Conservation (phyloP, 2,329 filamentous ascomycete genomes). For the Epicoccum nigrum region DNA sequence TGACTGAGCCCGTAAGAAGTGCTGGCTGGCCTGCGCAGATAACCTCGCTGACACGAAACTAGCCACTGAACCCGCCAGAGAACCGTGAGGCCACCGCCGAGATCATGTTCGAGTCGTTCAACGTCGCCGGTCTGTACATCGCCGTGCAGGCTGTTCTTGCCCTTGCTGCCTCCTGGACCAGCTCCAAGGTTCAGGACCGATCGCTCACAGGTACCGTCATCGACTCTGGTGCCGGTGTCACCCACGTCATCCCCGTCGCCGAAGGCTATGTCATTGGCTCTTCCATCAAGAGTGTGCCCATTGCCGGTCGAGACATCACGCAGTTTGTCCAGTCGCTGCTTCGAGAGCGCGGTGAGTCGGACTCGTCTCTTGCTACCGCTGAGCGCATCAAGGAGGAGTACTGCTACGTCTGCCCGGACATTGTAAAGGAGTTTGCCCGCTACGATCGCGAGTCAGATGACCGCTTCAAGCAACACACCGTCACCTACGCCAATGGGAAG, state of each 20-base stretch:
- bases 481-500: slow-evolving; percentile 83
- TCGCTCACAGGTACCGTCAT: slow-evolving; percentile 97
- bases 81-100: slow-evolving; percentile 99
- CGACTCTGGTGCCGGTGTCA: slow-evolving; percentile 97
- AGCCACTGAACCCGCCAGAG: slow-evolving; percentile 97
- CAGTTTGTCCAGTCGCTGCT: slow-evolving; percentile 98
- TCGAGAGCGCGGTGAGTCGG: slow-evolving; percentile 92
- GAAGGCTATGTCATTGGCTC: slow-evolving; percentile 99
- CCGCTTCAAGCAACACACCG: slow-evolving; percentile 87
- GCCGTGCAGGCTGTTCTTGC: slow-evolving; percentile 97
- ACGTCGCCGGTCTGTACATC: slow-evolving; percentile 98
- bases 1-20: slow-evolving; percentile 85
- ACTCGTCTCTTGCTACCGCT: slow-evolving; percentile 95
- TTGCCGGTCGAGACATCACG: slow-evolving; percentile 96
- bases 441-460: slow-evolving; percentile 88
- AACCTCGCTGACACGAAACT: slow-evolving; percentile 22
- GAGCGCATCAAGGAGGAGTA: slow-evolving; percentile 99
- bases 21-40: background rate
- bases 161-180: slow-evolving; percentile 96
- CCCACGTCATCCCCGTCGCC: slow-evolving; percentile 97
- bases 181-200: slow-evolving; percentile 94
- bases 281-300: slow-evolving; percentile 98
- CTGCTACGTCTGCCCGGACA: slow-evolving; percentile 98
- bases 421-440: slow-evolving; percentile 95
- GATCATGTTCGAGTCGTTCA: slow-evolving; percentile 99